These are phyloP conservation scores for Fusarium anthophilum DNA, from an alignment of 2,329 filamentous ascomycete genomes.

Conservation along the genomic window DNA sequence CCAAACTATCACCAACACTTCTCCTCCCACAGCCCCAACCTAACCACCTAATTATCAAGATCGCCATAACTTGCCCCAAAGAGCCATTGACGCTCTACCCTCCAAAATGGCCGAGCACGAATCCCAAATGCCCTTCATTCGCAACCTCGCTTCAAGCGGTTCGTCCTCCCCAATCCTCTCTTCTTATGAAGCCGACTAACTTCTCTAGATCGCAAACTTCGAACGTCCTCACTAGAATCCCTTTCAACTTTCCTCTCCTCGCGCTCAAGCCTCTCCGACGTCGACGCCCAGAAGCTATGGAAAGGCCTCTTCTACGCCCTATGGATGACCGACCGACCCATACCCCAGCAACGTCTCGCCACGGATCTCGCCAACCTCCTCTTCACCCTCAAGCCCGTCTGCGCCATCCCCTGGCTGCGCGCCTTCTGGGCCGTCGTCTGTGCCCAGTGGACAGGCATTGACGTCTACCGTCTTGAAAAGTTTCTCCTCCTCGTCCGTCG, in stretches of 20 bases:
- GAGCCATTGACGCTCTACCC: slow-evolving; percentile 27
- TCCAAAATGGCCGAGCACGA: slow-evolving; percentile 46
- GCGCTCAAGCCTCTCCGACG: slow-evolving; percentile 65
- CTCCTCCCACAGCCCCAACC: neutral
- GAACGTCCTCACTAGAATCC: slow-evolving; percentile 79
- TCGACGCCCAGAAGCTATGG: slow-evolving; percentile 89
- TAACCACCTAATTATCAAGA: neutral
- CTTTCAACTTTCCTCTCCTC: slow-evolving; percentile 80
- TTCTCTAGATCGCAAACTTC: slow-evolving; percentile 75
- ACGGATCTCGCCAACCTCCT: slow-evolving; percentile 76
- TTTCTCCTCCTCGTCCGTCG: slow-evolving; percentile 86
- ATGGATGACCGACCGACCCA: slow-evolving; percentile 91
- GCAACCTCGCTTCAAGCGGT: slow-evolving; percentile 87
- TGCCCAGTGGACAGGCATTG: slow-evolving; percentile 77
- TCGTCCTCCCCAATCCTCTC: slow-evolving; percentile 45
- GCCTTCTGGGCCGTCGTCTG: slow-evolving; percentile 78
- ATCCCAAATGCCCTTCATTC: slow-evolving; percentile 76
- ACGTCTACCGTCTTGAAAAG: slow-evolving; percentile 87
- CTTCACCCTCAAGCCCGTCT: slow-evolving; percentile 62
- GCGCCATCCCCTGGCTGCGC: slow-evolving; percentile 60
- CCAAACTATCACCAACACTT: neutral
- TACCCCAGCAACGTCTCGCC: slow-evolving; percentile 87
- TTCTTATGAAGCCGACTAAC: neutral
- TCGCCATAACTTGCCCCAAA: rapidly evolving
- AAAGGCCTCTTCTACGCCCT: slow-evolving; percentile 93